phyloP scores from a whole-genome alignment of 2,329 filamentous ascomycete species.

The Pyrenophora tritici-repentis region DNA sequence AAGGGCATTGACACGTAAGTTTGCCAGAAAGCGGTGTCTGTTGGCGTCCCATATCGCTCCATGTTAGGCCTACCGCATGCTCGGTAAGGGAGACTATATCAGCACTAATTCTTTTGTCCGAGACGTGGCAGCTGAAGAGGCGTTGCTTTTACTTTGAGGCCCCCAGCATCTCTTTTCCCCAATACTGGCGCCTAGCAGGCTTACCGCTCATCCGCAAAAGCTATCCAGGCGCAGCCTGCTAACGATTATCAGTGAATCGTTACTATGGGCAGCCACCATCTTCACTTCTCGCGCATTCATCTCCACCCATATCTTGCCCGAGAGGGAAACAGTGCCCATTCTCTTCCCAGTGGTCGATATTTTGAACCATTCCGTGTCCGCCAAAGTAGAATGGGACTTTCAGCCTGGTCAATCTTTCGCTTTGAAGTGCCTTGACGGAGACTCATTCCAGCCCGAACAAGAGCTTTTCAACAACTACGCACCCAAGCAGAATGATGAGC shows the following conservation, averaged over 20 bases:
- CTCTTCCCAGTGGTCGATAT: constrained; percentile 58
- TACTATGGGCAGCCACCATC: constrained; percentile 58
- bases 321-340: constrained; percentile 41
- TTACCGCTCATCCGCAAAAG: constrained; percentile 2
- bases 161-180: not conserved
- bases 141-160: not conserved
- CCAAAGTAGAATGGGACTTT: constrained; percentile 55
- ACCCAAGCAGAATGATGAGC: constrained; percentile 58
- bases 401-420: constrained; percentile 41
- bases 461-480: constrained; percentile 61
- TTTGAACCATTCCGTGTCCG: constrained; percentile 54
- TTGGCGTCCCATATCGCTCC: not conserved
- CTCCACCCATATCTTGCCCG: constrained; percentile 45
- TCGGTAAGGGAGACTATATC: not conserved
- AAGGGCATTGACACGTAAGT: constrained; percentile 35
- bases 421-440: constrained; percentile 46
- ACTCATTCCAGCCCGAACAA: constrained; percentile 41
- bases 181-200: not conserved
- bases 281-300: constrained; percentile 59
- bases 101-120: not conserved
- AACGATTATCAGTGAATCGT: constrained; percentile 50
- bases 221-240: constrained; percentile 14
- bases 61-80: not conserved
- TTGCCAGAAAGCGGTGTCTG: not conserved
- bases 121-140: no score